Evolutionary conservation across 805 yeast genomes (phyloP).

Genomic region (Cephaloascus albidus): DNA sequence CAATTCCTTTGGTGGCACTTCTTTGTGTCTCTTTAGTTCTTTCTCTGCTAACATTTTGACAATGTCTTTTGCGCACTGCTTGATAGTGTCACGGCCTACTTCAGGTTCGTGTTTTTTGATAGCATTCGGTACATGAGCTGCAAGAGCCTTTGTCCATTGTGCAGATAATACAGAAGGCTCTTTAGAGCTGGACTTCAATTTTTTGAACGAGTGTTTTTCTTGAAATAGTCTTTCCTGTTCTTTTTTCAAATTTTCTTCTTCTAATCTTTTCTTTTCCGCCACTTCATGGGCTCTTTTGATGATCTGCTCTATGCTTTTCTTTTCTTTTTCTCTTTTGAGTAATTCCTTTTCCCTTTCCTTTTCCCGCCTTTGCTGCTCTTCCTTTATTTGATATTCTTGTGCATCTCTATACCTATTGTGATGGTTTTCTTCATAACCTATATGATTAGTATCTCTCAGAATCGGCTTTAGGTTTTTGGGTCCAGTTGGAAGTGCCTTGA

Average conservation of each 20-base stretch:
- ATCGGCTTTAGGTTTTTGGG: conserved; percentile 6
- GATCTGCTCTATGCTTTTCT: conserved; percentile 11
- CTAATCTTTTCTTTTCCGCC: conserved; percentile 8
- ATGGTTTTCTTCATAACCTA: conserved; percentile 1
- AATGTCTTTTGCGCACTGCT: conserved; percentile 73
- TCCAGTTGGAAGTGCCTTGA: conserved; percentile 17
- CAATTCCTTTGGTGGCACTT: conserved; percentile 44
- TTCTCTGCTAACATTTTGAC: conserved; percentile 59
- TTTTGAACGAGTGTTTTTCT: neutral
- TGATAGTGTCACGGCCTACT: conserved; percentile 65
- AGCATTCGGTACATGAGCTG: conserved; percentile 70
- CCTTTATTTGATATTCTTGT: neutral
- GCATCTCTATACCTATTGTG: neutral
- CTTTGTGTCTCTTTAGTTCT: conserved; percentile 44
- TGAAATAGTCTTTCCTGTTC: conserved; percentile 12
- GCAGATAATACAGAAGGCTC: neutral
- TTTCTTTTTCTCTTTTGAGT: conserved; percentile 14
- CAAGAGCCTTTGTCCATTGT: conserved; percentile 46
- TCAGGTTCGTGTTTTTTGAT: conserved; percentile 56
- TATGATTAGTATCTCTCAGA: neutral
- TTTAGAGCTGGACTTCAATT: neutral
- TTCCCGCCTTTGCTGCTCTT: conserved; percentile 1
- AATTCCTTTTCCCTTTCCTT: conserved; percentile 4
- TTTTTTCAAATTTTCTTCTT: conserved; percentile 9
- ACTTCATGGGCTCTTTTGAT: conserved; percentile 8